A percentile compares a stretch with the other conserved stretches of the same genome.
These are phyloP conservation scores for Amaranthus palmeri DNA, from an alignment of 148 eudicot genomes.

Conservation along the genomic window DNA sequence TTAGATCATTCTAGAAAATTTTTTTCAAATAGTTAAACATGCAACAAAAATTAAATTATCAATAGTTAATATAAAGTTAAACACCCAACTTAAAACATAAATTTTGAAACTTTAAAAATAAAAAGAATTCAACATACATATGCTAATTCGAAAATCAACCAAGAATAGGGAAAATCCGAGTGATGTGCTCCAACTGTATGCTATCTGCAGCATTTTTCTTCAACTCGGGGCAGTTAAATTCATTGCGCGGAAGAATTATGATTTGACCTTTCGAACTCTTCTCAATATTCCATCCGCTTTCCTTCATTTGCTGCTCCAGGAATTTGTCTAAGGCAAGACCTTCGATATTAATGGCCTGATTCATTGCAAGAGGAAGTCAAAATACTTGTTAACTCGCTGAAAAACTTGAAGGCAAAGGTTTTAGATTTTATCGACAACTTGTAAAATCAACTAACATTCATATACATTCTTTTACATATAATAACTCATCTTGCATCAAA, in stretches of 20 bases:
- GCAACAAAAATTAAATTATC: too few species aligned
- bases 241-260: slow-evolving; percentile 54
- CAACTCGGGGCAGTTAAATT: slow-evolving; percentile 86
- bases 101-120: too few species aligned
- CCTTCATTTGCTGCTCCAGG: slow-evolving; percentile 65
- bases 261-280: slow-evolving; percentile 62
- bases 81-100: too few species aligned
- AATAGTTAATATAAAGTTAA: too few species aligned
- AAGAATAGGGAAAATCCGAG: slow-evolving; percentile 85
- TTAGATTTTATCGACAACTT: too few species aligned
- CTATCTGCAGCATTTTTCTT: slow-evolving; percentile 66
- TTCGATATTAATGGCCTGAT: slow-evolving; percentile 80
- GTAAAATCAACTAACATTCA: too few species aligned
- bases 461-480: too few species aligned
- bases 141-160: slow-evolving; percentile 29
- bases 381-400: neutral
- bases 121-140: too few species aligned
- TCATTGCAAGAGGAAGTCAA: slow-evolving; percentile 8
- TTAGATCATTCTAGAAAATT: too few species aligned
- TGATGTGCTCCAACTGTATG: slow-evolving; percentile 70
- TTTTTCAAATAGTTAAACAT: too few species aligned
- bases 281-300: slow-evolving; percentile 70
- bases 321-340: slow-evolving; percentile 80
- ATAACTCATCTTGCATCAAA: too few species aligned
- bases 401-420: neutral